Evolutionary conservation across 441 rosid genomes (phyloP).

Genomic region (Capsella rubella): DNA sequence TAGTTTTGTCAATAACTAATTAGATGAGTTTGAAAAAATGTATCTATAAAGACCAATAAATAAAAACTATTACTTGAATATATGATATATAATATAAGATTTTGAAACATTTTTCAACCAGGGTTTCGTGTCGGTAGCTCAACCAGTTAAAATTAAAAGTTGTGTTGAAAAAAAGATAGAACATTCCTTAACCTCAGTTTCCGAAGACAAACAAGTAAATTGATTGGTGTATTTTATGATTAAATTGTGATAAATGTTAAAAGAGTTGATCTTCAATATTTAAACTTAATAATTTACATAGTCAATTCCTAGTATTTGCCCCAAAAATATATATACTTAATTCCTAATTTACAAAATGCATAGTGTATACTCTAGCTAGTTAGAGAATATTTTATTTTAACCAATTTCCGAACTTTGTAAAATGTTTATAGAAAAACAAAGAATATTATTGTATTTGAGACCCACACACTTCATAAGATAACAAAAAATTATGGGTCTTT

Average conservation of each 20-base stretch:
- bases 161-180: not conserved
- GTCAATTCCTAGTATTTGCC: too few relatives aligned
- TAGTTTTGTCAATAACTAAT: too few relatives aligned
- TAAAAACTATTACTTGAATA: not conserved
- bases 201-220: not conserved
- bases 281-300: too few relatives aligned
- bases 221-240: not conserved
- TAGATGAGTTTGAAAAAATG: not conserved
- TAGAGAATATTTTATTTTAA: not conserved
- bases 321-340: too few relatives aligned
- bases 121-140: not conserved
- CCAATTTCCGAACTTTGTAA: not conserved
- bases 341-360: not conserved
- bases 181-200: not conserved
- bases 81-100: too few relatives aligned
- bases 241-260: not conserved
- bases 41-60: not conserved
- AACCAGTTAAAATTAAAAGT: not conserved
- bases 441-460: constrained; percentile 7
- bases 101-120: not conserved
- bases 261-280: not conserved
- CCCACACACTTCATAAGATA: not conserved
- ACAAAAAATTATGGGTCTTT: constrained; percentile 1
- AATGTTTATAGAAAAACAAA: too few relatives aligned
- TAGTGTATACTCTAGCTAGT: too few relatives aligned